Percentiles rank a stretch among this genome's conserved stretches.
Evolutionary conservation across 2,329 filamentous ascomycete species (phyloP).

Genomic region (Claviceps sp.): DNA sequence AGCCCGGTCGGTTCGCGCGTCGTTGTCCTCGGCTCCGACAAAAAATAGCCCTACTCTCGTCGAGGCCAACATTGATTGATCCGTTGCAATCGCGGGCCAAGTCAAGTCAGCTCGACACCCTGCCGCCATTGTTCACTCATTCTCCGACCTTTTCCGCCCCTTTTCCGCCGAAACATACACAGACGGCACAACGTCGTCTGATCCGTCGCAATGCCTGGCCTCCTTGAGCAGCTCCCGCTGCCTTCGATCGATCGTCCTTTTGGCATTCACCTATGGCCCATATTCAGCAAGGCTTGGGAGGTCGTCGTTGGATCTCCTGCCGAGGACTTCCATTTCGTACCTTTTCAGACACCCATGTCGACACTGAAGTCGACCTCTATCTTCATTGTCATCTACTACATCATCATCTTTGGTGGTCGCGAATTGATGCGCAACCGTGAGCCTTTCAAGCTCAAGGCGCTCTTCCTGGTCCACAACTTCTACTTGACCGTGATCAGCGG

Average conservation of each 20-base stretch:
- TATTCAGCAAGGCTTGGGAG: slow-evolving; percentile 81
- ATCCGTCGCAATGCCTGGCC: slow-evolving; percentile 25
- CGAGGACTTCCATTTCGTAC: slow-evolving; percentile 72
- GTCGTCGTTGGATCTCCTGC: slow-evolving; percentile 66
- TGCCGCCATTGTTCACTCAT: background rate
- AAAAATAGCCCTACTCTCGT: slow-evolving; percentile 3
- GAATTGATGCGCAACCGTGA: slow-evolving; percentile 81
- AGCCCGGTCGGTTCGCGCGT: background rate
- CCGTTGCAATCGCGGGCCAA: background rate
- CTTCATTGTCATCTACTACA: slow-evolving; percentile 79
- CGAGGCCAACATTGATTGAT: background rate
- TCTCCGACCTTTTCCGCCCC: background rate
- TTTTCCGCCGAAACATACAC: background rate
- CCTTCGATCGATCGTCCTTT: slow-evolving; percentile 88
- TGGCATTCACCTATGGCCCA: slow-evolving; percentile 81
- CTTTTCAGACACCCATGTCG: slow-evolving; percentile 76
- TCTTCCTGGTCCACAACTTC: slow-evolving; percentile 96
- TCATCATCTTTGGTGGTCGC: slow-evolving; percentile 83
- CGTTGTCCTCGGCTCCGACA: background rate
- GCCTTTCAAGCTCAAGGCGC: slow-evolving; percentile 71
- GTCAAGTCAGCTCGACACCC: background rate
- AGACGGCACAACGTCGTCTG: background rate
- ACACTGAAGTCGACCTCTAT: slow-evolving; percentile 72
- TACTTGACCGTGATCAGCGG: slow-evolving; percentile 78
- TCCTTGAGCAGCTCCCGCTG: slow-evolving; percentile 45